Base-by-base conservation (phyloP, 2,329 filamentous ascomycete genomes). In the Alternaria tenuissima region DNA sequence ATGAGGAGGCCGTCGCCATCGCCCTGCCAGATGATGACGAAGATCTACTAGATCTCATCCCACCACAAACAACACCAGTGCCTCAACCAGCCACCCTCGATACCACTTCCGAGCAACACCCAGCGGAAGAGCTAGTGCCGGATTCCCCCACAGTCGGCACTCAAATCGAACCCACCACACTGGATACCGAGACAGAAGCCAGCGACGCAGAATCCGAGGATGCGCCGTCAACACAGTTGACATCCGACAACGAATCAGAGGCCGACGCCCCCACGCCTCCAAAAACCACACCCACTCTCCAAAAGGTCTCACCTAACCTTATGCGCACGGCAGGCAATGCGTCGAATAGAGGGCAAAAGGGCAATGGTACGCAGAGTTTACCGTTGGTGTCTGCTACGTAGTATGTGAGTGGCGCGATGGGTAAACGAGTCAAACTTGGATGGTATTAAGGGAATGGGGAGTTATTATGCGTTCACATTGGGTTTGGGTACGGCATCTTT, bases 331-430 rank as follows among this genome's bases (percentile, higher is more conserved):
- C 72, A 0, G 72, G 72, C 3, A 66, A 65, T 26, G 56, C 61
- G 4, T 26, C 64, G 2, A 44, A 39, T 5, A 54, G 69, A 24
- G 63, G 64, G 1, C 57, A 65, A 16, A 39, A 52, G 16, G 69
- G 69, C 2, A 49, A 20, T 12, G 67, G 55, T 18, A 64, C 66
- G 18, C 61, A 59, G 38, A 70, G 63, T 39, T 38, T 75, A 32
- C 71, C 70, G n/a, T 64, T 76, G 34, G 70, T 76, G 2, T 69
- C 71, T 49, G 73, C 71, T 54, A 69, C 68, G 18, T 74, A 70
- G 65, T 26, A 12, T 53, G 53, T 28, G 22, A 51, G 43, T 38
- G 36, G 49, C 6, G n/a, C 43, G n/a, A 36, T 14, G 14, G 14
- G 12, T 16, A 61, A 61, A 36, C 43, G 57, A n/a, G 3, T 59